Base-by-base conservation (phyloP, 352 stramenopile genomes). In the Peronospora farinosa region DNA sequence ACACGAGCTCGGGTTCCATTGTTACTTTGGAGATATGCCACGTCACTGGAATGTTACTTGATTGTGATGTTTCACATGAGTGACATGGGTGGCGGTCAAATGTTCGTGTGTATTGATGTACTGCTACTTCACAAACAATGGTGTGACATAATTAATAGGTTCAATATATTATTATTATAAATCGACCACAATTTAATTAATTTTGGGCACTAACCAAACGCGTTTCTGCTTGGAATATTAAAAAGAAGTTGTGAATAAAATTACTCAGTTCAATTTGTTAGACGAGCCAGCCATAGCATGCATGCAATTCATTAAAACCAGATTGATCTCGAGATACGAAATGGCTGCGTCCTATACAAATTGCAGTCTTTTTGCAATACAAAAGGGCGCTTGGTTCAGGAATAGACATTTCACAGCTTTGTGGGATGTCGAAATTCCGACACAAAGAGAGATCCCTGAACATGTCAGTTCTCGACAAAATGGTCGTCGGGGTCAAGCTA, bases 381-480 rank as follows among this genome's bases (percentile, higher is more conserved):
- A 27, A 5, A 4, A 27, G 4, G 21, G 4, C n/a, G n/a, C n/a
- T n/a, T n/a, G n/a, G n/a, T n/a, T n/a, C n/a, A n/a, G 19, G 19
- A 21, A 21, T 21, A 36, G 11, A 8, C 11, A 15, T n/a, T 5
- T 36, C 35, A 42, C 16, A 41, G 13, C 52, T 27, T n/a, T 36
- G 7, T 49, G 31, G 40, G 40, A 9, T 27, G 5, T 27, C 23
- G 5, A 27, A 23, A 27, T 5, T 7, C 6, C 23, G 23, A 27
- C 23, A 5, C 23, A 27, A 27, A 27, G 23, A 6, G 25, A 25
- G 15, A 42, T 28, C 28, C 3, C 15, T 7, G 27, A 54, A 15
- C 1, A 86, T 87, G 73, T 67, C 65, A 35, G 8, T 51, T 88
- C 12, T 70, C 70, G 16, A 72, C 74, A 31, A 88, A 88, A 84